These are phyloP conservation scores for Parastagonospora nodorum DNA, from an alignment of 2,329 filamentous ascomycete genomes.

Conservation along the genomic window DNA sequence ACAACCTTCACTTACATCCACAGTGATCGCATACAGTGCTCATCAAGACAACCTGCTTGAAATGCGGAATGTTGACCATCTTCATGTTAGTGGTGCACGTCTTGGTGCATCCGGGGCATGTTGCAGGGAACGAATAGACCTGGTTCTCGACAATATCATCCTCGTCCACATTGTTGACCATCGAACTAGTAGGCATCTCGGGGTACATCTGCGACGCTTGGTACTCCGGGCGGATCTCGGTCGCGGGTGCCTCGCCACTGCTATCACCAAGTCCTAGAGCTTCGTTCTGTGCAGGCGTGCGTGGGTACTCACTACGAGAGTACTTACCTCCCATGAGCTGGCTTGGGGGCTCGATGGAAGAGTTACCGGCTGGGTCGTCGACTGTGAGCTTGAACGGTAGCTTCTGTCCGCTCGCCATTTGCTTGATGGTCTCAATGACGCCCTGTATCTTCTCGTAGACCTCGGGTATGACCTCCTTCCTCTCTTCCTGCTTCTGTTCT, in stretches of 20 bases:
- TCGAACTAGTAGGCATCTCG: conserved; percentile 43
- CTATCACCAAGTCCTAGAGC: conserved; percentile 72
- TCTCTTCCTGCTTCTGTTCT: conserved; percentile 77
- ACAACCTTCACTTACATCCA: conserved; percentile 59
- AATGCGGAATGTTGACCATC: conserved; percentile 97
- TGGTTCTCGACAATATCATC: conserved; percentile 90
- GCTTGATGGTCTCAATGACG: conserved; percentile 73
- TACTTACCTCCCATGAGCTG: conserved; percentile 82
- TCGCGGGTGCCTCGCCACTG: conserved; percentile 57
- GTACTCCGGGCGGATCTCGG: conserved; percentile 61
- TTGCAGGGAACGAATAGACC: conserved; percentile 89
- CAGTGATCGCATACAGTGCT: conserved; percentile 90
- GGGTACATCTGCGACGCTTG: conserved; percentile 53
- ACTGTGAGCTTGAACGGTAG: conserved; percentile 89
- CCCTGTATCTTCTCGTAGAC: conserved; percentile 77
- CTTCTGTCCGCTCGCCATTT: conserved; percentile 76
- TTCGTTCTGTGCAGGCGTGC: conserved; percentile 85
- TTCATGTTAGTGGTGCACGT: conserved; percentile 94
- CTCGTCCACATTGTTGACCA: conserved; percentile 51
- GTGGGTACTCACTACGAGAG: conserved; percentile 80
- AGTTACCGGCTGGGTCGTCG: conserved; percentile 94
- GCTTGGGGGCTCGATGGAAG: conserved; percentile 89
- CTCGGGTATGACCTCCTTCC: conserved; percentile 78
- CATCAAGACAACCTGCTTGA: conserved; percentile 97
- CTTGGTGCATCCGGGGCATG: conserved; percentile 88